Percentiles rank a stretch among this genome's conserved stretches.
phyloP scores from a whole-genome alignment of 1,284 basidiomycete species.

The Schizophyllum commune region DNA sequence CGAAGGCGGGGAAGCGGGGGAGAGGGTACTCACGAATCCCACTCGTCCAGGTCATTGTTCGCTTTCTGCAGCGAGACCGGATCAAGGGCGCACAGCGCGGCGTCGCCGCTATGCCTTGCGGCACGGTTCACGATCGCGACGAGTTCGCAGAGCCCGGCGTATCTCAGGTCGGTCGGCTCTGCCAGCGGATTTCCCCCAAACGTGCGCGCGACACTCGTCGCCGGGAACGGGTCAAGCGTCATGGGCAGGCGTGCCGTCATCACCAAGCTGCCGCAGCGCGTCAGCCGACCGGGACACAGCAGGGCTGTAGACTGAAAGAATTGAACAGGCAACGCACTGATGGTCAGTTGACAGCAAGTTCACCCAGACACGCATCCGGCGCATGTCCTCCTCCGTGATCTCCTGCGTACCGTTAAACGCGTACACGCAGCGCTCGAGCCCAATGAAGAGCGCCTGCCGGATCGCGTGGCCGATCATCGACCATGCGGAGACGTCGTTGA shows the following conservation, averaged over 20 bases:
- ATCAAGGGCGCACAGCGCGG: conserved; percentile 4
- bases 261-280: not conserved
- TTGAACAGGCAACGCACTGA: conserved; percentile 1
- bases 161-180: conserved; percentile 3
- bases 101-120: conserved; percentile 4
- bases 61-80: conserved; percentile 5
- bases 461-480: conserved; percentile 6
- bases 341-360: conserved; percentile 5
- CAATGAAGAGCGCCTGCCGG: conserved; percentile 4
- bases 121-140: conserved; percentile 4
- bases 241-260: conserved; percentile 4
- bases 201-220: conserved; percentile 1
- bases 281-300: too few species aligned
- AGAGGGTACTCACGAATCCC: conserved; percentile 5
- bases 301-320: not conserved
- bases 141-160: conserved; percentile 5
- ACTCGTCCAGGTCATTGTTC: conserved; percentile 3
- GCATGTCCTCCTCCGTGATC: conserved; percentile 3
- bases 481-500: conserved; percentile 7
- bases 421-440: conserved; percentile 4
- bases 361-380: conserved; percentile 6
- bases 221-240: conserved; percentile 2
- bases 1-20: not conserved
- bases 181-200: conserved; percentile 5
- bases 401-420: conserved; percentile 1